Percentiles rank a stretch among this genome's conserved stretches.
Evolutionary conservation across 2,329 filamentous ascomycete genomes (phyloP).

Genomic region (Cladosporium sphaerospermum): DNA sequence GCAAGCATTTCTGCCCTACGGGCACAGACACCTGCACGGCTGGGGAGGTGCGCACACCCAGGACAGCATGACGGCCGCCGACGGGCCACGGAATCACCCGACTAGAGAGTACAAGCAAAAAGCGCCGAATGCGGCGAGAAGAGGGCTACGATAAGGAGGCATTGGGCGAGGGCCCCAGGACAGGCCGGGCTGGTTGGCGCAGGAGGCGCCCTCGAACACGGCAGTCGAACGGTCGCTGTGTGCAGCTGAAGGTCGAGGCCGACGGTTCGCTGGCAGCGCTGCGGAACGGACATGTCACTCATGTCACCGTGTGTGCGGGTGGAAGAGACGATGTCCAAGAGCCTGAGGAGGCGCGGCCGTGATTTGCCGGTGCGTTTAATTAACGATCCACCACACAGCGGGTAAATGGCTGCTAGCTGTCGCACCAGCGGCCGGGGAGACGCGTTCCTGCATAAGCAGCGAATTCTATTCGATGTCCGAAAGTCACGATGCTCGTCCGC

Average conservation of each 20-base stretch:
- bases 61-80: background rate
- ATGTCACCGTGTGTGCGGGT: background rate
- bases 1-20: constrained; percentile 10
- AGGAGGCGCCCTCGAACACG: background rate
- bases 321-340: background rate
- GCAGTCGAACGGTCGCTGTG: background rate
- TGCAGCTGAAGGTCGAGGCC: background rate
- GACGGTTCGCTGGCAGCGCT: background rate
- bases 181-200: background rate
- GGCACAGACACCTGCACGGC: constrained; percentile 4
- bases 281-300: too few species aligned
- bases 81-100: background rate
- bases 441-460: constrained; percentile 7
- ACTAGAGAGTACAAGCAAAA: background rate
- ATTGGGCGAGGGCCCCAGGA: too few species aligned
- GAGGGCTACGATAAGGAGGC: too few species aligned
- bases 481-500: constrained; percentile 9
- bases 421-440: constrained; percentile 8
- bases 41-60: constrained; percentile 1
- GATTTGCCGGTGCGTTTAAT: background rate
- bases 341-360: too few species aligned
- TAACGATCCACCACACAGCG: constrained; percentile 8
- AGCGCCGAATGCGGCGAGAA: background rate
- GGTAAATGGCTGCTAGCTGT: constrained; percentile 6
- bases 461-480: background rate